These are phyloP conservation scores for Bipolaris bicolor DNA, from an alignment of 2,329 filamentous ascomycete species.

Conservation along the genomic window DNA sequence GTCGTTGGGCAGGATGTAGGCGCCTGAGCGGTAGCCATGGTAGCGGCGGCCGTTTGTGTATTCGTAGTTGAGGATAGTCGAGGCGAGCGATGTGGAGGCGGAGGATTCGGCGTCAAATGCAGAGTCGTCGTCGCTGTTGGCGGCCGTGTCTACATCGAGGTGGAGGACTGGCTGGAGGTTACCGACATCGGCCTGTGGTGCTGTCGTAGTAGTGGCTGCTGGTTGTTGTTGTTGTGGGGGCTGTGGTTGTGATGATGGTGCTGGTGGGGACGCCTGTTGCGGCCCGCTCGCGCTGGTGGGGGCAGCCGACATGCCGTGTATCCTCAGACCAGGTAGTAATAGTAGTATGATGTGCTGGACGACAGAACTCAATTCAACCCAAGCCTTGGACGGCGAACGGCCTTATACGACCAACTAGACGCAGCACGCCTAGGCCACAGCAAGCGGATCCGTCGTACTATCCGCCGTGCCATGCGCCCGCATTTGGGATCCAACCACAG, in stretches of 20 bases:
- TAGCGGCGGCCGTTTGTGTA: constrained; percentile 50
- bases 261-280: background rate
- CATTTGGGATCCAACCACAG: constrained; percentile 4
- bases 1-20: constrained; percentile 48
- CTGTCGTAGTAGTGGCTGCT: background rate
- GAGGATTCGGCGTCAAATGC: constrained; percentile 37
- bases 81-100: constrained; percentile 44
- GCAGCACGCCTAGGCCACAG: background rate
- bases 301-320: constrained; percentile 18
- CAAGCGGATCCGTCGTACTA: background rate
- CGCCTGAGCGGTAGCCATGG: constrained; percentile 45
- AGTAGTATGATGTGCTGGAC: background rate
- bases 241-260: background rate
- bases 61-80: constrained; percentile 47
- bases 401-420: constrained; percentile 2
- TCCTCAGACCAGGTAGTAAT: background rate
- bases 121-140: constrained; percentile 40
- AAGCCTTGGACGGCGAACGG: background rate
- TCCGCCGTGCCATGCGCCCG: background rate
- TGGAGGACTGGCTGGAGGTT: constrained; percentile 36
- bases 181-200: constrained; percentile 6
- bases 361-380: background rate
- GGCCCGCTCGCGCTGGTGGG: constrained; percentile 17
- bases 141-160: constrained; percentile 36
- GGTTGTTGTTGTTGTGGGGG: background rate